Conservation (phyloP, 2,329 filamentous ascomycete genomes). For the Trichophyton simii region DNA sequence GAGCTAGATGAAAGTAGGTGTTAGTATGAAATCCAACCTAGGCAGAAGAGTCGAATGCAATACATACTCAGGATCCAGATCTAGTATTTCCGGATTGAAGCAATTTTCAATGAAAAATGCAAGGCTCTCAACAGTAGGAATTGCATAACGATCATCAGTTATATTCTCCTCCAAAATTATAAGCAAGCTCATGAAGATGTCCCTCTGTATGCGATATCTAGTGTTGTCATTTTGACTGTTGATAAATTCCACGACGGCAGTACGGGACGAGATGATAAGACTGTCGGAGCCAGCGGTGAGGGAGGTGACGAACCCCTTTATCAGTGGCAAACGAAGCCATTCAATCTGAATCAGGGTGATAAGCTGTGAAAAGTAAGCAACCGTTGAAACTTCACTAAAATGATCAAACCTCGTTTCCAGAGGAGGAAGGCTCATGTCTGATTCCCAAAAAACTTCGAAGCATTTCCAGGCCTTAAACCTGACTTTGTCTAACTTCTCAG, state of each 20-base stretch:
- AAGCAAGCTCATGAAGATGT: conserved; percentile 41
- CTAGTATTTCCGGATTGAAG: conserved; percentile 27
- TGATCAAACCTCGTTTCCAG: conserved; percentile 31
- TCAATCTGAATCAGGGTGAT: conserved; percentile 25
- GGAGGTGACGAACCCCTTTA: conserved; percentile 35
- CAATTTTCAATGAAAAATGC: conserved; percentile 62
- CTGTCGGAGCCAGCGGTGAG: conserved; percentile 34
- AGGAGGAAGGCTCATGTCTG: conserved; percentile 21
- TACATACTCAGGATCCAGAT: conserved; percentile 31
- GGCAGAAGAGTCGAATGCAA: not conserved
- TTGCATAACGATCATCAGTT: conserved; percentile 54
- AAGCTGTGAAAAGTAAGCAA: conserved; percentile 33
- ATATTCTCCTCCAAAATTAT: conserved; percentile 43
- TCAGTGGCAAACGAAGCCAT: conserved; percentile 27
- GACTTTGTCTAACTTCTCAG: conserved; percentile 84
- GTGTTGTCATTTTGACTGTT: conserved; percentile 15
- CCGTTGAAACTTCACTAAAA: conserved; percentile 34
- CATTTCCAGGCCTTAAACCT: conserved; percentile 43
- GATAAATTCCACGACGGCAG: conserved; percentile 29
- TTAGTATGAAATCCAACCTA: not conserved
- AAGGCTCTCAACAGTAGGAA: conserved; percentile 64
- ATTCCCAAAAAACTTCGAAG: conserved; percentile 31
- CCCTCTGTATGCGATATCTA: conserved; percentile 30
- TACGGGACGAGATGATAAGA: conserved; percentile 31
- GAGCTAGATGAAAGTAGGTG: not conserved